Evolutionary conservation across 202 grass and related monocot species (phyloP).

Genomic region (Zoysia matrella): DNA sequence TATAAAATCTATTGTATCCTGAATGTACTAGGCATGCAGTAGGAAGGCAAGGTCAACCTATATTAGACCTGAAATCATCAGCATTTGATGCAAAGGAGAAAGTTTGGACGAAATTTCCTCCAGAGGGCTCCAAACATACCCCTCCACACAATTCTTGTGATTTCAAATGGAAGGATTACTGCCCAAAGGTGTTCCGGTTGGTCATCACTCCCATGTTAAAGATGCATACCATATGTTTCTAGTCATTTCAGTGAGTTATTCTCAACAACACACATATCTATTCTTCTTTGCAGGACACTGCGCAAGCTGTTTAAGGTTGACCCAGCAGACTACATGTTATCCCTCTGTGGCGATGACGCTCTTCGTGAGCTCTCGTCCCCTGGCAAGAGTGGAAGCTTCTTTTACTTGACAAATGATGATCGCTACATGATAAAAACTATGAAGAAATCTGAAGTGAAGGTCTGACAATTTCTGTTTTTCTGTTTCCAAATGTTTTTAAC

Average conservation of each 20-base stretch:
- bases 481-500: constrained; percentile 2
- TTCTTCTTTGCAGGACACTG: constrained; percentile 61
- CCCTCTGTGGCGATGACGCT: constrained; percentile 81
- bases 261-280: constrained; percentile 29
- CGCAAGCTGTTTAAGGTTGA: constrained; percentile 90
- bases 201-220: constrained; percentile 46
- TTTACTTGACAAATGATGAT: constrained; percentile 86
- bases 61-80: constrained; percentile 81
- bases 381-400: constrained; percentile 98
- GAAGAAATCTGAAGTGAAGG: constrained; percentile 96
- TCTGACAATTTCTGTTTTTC: constrained; percentile 35
- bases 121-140: constrained; percentile 88
- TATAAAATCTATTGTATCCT: constrained; percentile 36
- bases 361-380: constrained; percentile 87
- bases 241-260: constrained; percentile 11
- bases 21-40: constrained; percentile 72
- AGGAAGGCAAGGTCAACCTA: constrained; percentile 75
- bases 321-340: constrained; percentile 88
- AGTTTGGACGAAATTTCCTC: constrained; percentile 96
- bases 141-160: constrained; percentile 93
- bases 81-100: constrained; percentile 94
- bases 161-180: constrained; percentile 99
- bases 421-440: constrained; percentile 96
- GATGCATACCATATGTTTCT: constrained; percentile 31
- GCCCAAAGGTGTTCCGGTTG: constrained; percentile 93